Conservation (phyloP, 169 alveolate species). For the Besnoitia besnoiti region DNA sequence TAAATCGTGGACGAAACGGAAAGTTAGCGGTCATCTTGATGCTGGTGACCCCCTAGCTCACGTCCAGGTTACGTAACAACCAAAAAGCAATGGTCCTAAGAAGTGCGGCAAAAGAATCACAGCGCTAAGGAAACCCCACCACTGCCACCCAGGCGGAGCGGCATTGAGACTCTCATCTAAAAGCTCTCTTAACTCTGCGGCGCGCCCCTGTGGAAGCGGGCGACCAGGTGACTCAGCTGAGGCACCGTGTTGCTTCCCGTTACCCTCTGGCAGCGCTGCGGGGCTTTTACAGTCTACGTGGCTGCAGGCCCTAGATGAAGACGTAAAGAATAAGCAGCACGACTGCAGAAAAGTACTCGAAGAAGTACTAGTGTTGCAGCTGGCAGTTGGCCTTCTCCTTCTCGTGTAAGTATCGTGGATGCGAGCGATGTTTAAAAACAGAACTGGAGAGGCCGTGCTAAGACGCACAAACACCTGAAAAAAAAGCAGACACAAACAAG, state of each 20-base stretch:
- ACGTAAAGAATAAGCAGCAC: neutral
- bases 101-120: neutral
- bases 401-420: neutral
- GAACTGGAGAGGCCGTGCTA: conserved; percentile 8
- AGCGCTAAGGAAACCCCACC: conserved; percentile 13
- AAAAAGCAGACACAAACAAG: neutral
- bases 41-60: too few species aligned
- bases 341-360: neutral
- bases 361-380: neutral
- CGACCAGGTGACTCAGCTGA: neutral
- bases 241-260: neutral
- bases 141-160: neutral
- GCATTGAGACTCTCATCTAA: neutral
- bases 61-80: conserved; percentile 32
- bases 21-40: too few species aligned
- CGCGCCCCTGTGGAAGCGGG: neutral
- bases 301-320: neutral
- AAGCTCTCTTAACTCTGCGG: neutral
- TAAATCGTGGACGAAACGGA: too few species aligned
- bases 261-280: neutral
- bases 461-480: conserved; percentile 21
- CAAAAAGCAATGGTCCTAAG: conserved; percentile 9
- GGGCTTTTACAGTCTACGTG: neutral
- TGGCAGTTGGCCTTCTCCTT: neutral
- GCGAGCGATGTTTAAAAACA: conserved; percentile 11